Evolutionary conservation across 257 asterid genomes (phyloP).

Genomic region (Solanum rostratum): DNA sequence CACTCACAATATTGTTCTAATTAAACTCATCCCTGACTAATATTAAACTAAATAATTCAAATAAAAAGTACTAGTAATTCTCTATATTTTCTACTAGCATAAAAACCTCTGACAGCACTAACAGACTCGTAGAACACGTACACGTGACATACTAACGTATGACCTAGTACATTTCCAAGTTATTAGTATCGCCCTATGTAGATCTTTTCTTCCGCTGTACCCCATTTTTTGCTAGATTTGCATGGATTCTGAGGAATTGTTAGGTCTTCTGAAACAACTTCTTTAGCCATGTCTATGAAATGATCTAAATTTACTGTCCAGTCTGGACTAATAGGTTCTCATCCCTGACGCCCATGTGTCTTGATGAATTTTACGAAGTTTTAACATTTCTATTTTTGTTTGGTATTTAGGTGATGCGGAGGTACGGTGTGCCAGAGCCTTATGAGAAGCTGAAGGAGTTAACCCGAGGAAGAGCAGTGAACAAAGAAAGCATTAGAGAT

Average conservation of each 20-base stretch:
- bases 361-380: neutral
- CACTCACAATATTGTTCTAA: neutral
- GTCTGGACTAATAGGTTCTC: neutral
- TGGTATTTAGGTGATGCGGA: slow-evolving; percentile 67
- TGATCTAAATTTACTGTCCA: neutral
- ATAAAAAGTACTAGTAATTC: neutral
- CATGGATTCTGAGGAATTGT: neutral
- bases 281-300: neutral
- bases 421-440: slow-evolving; percentile 83
- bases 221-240: neutral
- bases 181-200: neutral
- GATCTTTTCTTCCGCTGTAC: neutral
- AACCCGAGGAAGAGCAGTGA: slow-evolving; percentile 80
- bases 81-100: neutral
- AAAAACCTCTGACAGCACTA: neutral
- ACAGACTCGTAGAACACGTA: neutral
- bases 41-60: neutral
- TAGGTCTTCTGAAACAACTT: neutral
- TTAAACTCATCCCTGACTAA: neutral
- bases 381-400: neutral
- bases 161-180: neutral
- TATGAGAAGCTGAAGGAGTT: slow-evolving; percentile 90
- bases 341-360: neutral
- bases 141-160: neutral
- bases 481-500: slow-evolving; percentile 52